phyloP scores from a whole-genome alignment of 306 rosid genomes.

The Lathyrus aphaca region DNA sequence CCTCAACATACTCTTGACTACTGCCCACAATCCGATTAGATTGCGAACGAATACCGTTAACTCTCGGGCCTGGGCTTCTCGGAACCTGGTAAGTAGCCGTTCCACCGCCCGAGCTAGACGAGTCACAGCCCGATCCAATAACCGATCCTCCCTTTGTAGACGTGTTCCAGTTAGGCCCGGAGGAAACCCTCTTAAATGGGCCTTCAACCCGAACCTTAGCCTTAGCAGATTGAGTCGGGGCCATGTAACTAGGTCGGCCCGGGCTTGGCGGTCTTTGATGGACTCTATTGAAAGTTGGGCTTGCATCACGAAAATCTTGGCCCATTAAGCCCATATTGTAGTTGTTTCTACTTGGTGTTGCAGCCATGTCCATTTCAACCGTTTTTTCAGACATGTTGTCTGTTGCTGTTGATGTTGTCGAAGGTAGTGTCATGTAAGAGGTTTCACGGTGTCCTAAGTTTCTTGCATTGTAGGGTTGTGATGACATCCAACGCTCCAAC shows the following conservation, averaged over 20 bases:
- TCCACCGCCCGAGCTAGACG: constrained; percentile 72
- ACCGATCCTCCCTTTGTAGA: constrained; percentile 45
- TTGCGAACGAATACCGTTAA: constrained; percentile 41
- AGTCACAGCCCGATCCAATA: constrained; percentile 54
- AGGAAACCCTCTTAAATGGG: constrained; percentile 38
- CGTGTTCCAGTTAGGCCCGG: constrained; percentile 59
- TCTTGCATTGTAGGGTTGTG: constrained; percentile 54
- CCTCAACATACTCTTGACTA: constrained; percentile 59
- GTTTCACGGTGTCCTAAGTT: constrained; percentile 43
- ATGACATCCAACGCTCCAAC: constrained; percentile 89
- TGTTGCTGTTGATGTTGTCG: constrained; percentile 50
- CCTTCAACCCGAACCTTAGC: constrained; percentile 65
- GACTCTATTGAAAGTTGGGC: constrained; percentile 28
- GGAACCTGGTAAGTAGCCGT: constrained; percentile 32
- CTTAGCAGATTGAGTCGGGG: constrained; percentile 84
- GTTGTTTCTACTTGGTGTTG: constrained; percentile 38
- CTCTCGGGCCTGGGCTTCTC: constrained; percentile 69
- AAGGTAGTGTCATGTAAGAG: constrained; percentile 47
- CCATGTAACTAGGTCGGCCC: constrained; percentile 71
- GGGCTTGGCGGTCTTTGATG: constrained; percentile 39
- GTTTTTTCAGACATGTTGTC: constrained; percentile 84
- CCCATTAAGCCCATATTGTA: constrained; percentile 34
- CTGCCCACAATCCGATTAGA: constrained; percentile 46
- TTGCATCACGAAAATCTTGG: constrained; percentile 41
- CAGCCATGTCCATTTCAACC: constrained; percentile 68